Evolutionary conservation across 1,284 basidiomycete genomes (phyloP).

Genomic region (Apiotrichum mycotoxinovorans): DNA sequence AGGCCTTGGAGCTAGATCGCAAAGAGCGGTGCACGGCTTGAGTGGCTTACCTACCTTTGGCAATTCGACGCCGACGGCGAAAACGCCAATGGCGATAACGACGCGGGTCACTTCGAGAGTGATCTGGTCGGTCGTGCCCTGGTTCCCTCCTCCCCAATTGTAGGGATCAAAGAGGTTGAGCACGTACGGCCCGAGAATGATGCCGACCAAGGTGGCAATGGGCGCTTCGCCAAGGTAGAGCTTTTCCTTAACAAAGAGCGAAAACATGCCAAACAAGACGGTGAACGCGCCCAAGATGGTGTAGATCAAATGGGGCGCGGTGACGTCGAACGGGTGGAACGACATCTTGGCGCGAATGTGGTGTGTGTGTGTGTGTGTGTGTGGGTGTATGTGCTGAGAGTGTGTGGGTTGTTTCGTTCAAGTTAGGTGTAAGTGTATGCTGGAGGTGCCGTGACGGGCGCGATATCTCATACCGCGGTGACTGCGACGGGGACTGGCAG

Average conservation of each 20-base stretch:
- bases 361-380: too few relatives aligned
- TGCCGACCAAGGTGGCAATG: conserved; percentile 90
- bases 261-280: conserved; percentile 81
- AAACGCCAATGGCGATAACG: conserved; percentile 93
- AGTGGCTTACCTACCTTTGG: conserved; percentile 59
- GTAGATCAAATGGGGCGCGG: conserved; percentile 58
- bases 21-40: background rate
- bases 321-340: conserved; percentile 50
- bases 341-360: conserved; percentile 16
- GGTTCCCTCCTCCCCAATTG: conserved; percentile 63
- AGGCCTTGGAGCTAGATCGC: too few relatives aligned
- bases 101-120: conserved; percentile 91
- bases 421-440: too few relatives aligned
- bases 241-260: conserved; percentile 82
- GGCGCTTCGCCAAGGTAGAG: conserved; percentile 96
- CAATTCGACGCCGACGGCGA: conserved; percentile 94
- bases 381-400: too few relatives aligned
- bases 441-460: background rate
- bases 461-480: background rate
- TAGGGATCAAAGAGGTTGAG: conserved; percentile 82
- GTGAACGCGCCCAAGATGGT: conserved; percentile 79
- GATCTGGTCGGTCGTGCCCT: conserved; percentile 62
- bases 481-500: background rate
- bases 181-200: conserved; percentile 84
- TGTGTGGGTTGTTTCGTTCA: too few relatives aligned